Base-by-base conservation (phyloP, 1,284 basidiomycete species). In the Omphalotus olearius region DNA sequence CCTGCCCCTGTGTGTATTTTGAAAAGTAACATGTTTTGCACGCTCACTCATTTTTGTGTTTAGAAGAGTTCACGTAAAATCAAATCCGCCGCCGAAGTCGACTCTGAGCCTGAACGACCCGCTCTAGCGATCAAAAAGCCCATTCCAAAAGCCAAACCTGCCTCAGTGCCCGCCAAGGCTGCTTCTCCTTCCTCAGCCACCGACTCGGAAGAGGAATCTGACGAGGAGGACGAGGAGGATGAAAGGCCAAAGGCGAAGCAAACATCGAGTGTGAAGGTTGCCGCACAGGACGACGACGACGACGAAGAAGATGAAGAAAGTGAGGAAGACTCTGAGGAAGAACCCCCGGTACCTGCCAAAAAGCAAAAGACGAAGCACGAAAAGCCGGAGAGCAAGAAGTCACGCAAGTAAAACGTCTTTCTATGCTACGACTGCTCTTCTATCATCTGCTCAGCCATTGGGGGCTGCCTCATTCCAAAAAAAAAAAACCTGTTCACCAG, bases 1-100 rank as follows among this genome's bases (percentile, higher is more conserved):
- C 59, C 58, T 30, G 72, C 70, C 5, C 64, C 67, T 44, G 73
- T 75, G 60, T 48, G 69, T 68, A 14, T 52, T 13, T 6, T 26
- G 11, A 5, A 23, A 23, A 23, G 18, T 40, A 28, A n/a, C 11
- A n/a, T 26, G 18, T 9, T 33, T 36, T 18, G 46, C 16, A 3
- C 23, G 30, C 41, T 36, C 13, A 35, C 17, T 40, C 7, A 26
- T 28, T 6, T 45, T 25, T 39, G 17, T 30, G 9, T 23, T 25
- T 17, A 53, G 43, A 53, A 53, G 37, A 48, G 43, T n/a, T 13
- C 41, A 4, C 44, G 37, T 20, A 50, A 43, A 45, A 11, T 48
- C 10, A 35, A 45, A 46, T 36, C 33, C 4, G n/a, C 28, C 7
- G 37, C 30, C 6, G 20, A 25, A 16, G 36, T 23, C 10, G 25